phyloP scores from a whole-genome alignment of 768 basidiomycete species.

The Myochromella boudieri region DNA sequence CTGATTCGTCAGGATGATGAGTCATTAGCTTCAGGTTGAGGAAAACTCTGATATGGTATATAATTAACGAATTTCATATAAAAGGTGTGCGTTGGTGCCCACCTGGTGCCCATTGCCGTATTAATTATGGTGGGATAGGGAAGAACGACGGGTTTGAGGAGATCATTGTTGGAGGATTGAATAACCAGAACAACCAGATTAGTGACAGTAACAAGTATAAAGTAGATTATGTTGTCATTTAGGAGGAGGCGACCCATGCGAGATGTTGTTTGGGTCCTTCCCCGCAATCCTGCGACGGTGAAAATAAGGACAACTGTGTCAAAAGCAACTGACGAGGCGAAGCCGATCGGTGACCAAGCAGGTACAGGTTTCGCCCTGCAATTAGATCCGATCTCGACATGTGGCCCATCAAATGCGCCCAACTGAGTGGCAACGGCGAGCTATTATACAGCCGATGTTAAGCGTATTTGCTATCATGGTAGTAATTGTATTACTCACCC shows the following conservation, averaged over 20 bases:
- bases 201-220: not conserved
- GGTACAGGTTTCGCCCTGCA: conserved; percentile 19
- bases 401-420: conserved; percentile 15
- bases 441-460: not conserved
- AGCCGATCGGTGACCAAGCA: conserved; percentile 19
- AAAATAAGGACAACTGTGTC: conserved; percentile 19
- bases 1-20: no score
- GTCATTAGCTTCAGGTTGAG: not conserved
- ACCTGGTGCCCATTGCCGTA: not conserved
- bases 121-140: not conserved
- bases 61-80: not conserved
- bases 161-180: not conserved
- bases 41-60: not conserved
- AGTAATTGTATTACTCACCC: conserved; percentile 15
- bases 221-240: not conserved
- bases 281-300: conserved; percentile 4
- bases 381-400: conserved; percentile 21
- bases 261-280: not conserved
- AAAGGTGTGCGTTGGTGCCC: not conserved
- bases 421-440: not conserved
- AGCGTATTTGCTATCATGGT: no score
- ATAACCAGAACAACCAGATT: not conserved
- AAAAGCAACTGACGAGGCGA: conserved; percentile 21
- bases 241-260: not conserved
- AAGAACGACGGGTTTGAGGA: not conserved